These are phyloP conservation scores for Xerocomellus amylosporus DNA, from an alignment of 768 basidiomycete species.

Conservation along the genomic window DNA sequence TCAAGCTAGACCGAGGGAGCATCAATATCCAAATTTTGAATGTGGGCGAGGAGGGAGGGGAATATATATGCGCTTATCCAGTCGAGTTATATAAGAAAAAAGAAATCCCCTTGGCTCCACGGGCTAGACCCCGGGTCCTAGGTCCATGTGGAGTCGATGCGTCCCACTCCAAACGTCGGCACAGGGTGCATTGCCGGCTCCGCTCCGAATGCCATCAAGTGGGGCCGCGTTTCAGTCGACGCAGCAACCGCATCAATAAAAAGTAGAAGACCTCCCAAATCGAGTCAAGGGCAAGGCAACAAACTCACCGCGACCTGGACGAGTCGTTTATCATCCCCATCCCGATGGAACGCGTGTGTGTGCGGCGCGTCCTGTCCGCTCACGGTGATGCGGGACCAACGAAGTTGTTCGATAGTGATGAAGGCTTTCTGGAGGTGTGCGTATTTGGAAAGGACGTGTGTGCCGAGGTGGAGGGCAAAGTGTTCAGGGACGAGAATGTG, in stretches of 20 bases:
- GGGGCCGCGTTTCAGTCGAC: slow-evolving; percentile 10
- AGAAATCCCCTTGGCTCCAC: slow-evolving; percentile 19
- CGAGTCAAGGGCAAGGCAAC: neutral
- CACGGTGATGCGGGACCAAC: slow-evolving; percentile 78
- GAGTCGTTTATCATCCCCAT: slow-evolving; percentile 86
- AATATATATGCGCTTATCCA: neutral
- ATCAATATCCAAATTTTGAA: neutral
- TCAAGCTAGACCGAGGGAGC: slow-evolving; percentile 47
- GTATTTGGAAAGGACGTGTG: slow-evolving; percentile 80
- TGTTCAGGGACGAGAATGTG: slow-evolving; percentile 79
- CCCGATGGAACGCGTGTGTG: slow-evolving; percentile 78
- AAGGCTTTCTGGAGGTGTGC: slow-evolving; percentile 69
- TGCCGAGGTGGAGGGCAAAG: slow-evolving; percentile 85
- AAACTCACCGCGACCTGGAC: slow-evolving; percentile 53
- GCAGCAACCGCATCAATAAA: neutral
- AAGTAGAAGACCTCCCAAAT: neutral
- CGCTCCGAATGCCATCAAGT: slow-evolving; percentile 8
- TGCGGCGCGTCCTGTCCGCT: slow-evolving; percentile 49
- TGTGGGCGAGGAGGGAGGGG: neutral
- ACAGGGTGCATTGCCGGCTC: slow-evolving; percentile 18
- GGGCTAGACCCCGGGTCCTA: slow-evolving; percentile 15
- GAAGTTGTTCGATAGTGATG: slow-evolving; percentile 71
- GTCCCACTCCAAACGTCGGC: slow-evolving; percentile 5
- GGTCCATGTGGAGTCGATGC: slow-evolving; percentile 19
- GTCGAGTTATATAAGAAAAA: slow-evolving; percentile 14